Evolutionary conservation across 441 rosid species (phyloP).

Genomic region (Biscutella laevigata): DNA sequence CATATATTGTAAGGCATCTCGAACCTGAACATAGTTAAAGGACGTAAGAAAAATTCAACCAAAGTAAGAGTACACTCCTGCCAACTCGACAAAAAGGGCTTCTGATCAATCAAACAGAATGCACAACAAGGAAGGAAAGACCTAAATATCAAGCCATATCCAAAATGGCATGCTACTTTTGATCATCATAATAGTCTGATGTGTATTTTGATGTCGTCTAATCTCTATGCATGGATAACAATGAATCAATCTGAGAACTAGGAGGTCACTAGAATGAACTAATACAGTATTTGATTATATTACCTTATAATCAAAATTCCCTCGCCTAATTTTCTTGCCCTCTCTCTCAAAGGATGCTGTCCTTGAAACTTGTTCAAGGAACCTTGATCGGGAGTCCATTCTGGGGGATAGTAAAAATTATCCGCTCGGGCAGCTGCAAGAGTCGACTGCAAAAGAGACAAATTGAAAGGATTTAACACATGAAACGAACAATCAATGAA

Average conservation of each 20-base stretch:
- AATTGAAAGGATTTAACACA: neutral
- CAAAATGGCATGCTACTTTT: neutral
- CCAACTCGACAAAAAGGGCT: neutral
- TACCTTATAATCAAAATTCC: conserved; percentile 91
- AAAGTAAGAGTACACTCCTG: neutral
- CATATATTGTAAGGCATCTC: conserved; percentile 92
- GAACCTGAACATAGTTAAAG: conserved; percentile 42
- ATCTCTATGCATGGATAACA: neutral
- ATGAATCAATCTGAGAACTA: neutral
- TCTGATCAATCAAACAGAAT: neutral
- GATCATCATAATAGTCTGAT: conserved; percentile 3
- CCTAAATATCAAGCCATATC: neutral
- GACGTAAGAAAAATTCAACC: neutral
- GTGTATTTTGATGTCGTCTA: neutral
- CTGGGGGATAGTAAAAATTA: conserved; percentile 89
- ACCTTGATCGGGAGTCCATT: conserved; percentile 92
- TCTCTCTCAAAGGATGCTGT: conserved; percentile 89
- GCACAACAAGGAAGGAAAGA: neutral
- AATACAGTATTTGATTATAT: neutral
- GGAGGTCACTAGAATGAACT: neutral
- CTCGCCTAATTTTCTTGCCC: conserved; percentile 81
- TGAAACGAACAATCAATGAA: neutral
- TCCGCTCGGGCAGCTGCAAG: conserved; percentile 96
- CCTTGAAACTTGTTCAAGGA: conserved; percentile 92
- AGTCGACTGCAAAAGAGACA: conserved; percentile 53